Conservation (phyloP, 805 yeast genomes). For the Hanseniaspora mollemarum region DNA sequence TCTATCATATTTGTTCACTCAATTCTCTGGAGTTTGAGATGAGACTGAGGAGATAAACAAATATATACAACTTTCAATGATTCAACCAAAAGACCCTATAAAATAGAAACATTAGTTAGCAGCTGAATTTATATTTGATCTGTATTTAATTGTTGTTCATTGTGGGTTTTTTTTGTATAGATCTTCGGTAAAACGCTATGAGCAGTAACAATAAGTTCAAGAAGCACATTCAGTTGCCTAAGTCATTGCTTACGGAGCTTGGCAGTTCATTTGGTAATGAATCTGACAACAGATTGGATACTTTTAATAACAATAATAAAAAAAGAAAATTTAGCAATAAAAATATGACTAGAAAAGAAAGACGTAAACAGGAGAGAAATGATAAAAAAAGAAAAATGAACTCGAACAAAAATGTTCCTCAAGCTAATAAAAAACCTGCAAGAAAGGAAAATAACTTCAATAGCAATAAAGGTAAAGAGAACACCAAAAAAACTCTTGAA, state of each 20-base stretch:
- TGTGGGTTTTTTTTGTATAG: background rate
- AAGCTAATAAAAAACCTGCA: slow-evolving; percentile 25
- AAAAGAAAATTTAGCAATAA: slow-evolving; percentile 29
- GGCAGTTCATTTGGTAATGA: slow-evolving; percentile 36
- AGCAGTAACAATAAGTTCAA: background rate
- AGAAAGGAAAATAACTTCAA: background rate
- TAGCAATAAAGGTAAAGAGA: background rate
- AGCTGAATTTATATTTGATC: too few species aligned
- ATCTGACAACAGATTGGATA: slow-evolving; percentile 35
- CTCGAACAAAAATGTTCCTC: slow-evolving; percentile 30
- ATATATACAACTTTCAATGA: too few species aligned
- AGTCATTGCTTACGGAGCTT: slow-evolving; percentile 48
- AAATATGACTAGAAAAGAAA: slow-evolving; percentile 33
- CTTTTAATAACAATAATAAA: slow-evolving; percentile 34
- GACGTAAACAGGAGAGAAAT: slow-evolving; percentile 33
- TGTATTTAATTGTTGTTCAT: too few species aligned
- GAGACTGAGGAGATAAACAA: too few species aligned
- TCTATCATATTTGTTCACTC: too few species aligned
- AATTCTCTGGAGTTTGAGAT: too few species aligned
- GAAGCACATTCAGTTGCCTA: slow-evolving; percentile 24
- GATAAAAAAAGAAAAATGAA: slow-evolving; percentile 17
- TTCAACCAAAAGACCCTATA: too few species aligned
- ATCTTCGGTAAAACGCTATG: background rate
- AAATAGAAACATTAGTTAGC: too few species aligned
- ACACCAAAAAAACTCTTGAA: slow-evolving; percentile 8